Evolutionary conservation across 139 green algal genomes (phyloP), one percentile per base, ranked within the genome.

Genomic region (Tetraselmis striata): DNA sequence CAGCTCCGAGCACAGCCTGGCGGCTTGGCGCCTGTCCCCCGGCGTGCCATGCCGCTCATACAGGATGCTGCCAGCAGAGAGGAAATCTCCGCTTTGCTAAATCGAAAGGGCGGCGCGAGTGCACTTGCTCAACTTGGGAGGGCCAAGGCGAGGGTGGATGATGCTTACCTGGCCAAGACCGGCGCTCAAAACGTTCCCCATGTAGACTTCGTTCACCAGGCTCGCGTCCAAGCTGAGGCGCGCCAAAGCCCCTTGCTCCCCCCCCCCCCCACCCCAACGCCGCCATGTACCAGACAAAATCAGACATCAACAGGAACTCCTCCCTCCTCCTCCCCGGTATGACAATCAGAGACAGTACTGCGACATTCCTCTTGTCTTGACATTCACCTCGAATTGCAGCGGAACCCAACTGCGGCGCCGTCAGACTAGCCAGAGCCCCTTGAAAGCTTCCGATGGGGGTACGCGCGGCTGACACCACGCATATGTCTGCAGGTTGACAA

Each of bases 171-270:
- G 94, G 0, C 94, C 94, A 22, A 97, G 77, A 59, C 94, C 93
- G 24, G 91, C 89, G 27, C 78, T 88, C 1, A 94, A 80, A 25
- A 98, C 95, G 86, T 98, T 98, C 29, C 95, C 95, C 87, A 98
- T 92, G 79, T 95, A 88, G 0, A 95, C 90, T 83, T 97, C 92
- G n/a, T 96, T 77, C 31, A 97, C 92, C 1, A 80, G 29, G 0
- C 59, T 76, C 0, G 86, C 59, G 1, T 79, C 29, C 28, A 98
- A 26, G 1, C 85, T 79, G 0, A 86, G 84, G 18, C 92, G 85
- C 76, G 93, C 85, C 32, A 98, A 23, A 0, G 92, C 93, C 32
- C 78, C 90, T 92, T 80, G 32, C 80, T 18, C 29, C 28, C 27
- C 76, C 30, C 28, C 58, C 11, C 1, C 28, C 58, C 58, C 75